Percentiles rank a stretch among this genome's conserved stretches.
These are phyloP conservation scores for Houttuynia cordata DNA, from an alignment of 164 flowering plant species.

Conservation along the genomic window DNA sequence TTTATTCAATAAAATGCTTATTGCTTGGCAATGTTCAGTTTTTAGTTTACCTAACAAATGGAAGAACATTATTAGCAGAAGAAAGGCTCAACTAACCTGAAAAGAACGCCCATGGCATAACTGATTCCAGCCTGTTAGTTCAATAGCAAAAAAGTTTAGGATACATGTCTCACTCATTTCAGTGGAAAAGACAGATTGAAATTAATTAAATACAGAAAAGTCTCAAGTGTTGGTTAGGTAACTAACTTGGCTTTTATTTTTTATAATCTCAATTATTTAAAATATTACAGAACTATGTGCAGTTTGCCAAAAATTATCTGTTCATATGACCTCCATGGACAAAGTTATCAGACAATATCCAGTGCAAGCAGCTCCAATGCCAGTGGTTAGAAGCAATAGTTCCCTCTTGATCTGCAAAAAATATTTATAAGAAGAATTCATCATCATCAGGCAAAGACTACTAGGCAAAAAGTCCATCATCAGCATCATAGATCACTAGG, in stretches of 20 bases:
- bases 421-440: background rate
- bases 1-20: too few relatives aligned
- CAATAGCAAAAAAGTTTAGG: too few relatives aligned
- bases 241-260: too few relatives aligned
- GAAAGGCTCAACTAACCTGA: constrained; percentile 41
- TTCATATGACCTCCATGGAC: constrained; percentile 55
- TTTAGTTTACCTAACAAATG: background rate
- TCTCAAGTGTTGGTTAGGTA: too few relatives aligned
- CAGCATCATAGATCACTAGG: too few relatives aligned
- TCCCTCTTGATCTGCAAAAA: constrained; percentile 69
- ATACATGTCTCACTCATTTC: too few relatives aligned
- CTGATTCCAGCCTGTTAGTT: constrained; percentile 66
- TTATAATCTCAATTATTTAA: background rate
- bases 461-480: too few relatives aligned
- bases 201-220: too few relatives aligned
- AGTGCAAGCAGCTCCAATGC: constrained; percentile 72
- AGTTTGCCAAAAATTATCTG: background rate
- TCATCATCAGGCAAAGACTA: too few relatives aligned
- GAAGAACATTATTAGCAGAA: too few relatives aligned
- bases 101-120: constrained; percentile 79
- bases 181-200: too few relatives aligned
- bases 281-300: too few relatives aligned
- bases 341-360: constrained; percentile 67
- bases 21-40: background rate
- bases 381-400: constrained; percentile 54